These are phyloP conservation scores for Ophiognomonia clavigignenti-juglandacearum DNA, from an alignment of 2,329 filamentous ascomycete species.

Conservation along the genomic window DNA sequence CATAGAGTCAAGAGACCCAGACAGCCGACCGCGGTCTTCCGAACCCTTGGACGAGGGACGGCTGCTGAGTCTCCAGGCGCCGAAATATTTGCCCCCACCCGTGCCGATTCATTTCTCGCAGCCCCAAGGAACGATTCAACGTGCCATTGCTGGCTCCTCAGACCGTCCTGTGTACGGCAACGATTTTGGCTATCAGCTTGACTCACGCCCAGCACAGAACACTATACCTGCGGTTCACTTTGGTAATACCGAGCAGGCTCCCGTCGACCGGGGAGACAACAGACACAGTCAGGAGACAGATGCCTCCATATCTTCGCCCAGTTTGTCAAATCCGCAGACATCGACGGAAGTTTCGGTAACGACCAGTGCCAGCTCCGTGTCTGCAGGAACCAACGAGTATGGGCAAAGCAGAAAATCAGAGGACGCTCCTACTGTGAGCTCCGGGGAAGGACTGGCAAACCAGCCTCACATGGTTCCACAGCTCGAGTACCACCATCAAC, in stretches of 20 bases:
- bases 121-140: constrained; percentile 9
- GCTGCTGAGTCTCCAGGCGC: constrained; percentile 29
- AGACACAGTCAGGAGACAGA: constrained; percentile 51
- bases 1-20: constrained; percentile 35
- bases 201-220: constrained; percentile 22
- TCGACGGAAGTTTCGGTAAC: constrained; percentile 49
- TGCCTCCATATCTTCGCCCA: constrained; percentile 43
- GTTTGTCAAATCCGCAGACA: constrained; percentile 42
- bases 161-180: background rate
- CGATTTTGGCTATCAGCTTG: constrained; percentile 10
- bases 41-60: constrained; percentile 24
- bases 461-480: constrained; percentile 45
- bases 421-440: constrained; percentile 46
- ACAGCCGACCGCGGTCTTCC: constrained; percentile 4
- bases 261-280: constrained; percentile 31
- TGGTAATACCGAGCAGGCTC: constrained; percentile 27
- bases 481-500: constrained; percentile 58
- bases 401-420: constrained; percentile 31
- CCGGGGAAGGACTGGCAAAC: constrained; percentile 39
- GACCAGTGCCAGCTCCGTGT: constrained; percentile 53
- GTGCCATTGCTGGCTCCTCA: constrained; percentile 3
- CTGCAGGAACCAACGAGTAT: constrained; percentile 43
- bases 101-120: constrained; percentile 27
- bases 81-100: constrained; percentile 34
- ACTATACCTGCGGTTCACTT: background rate